A percentile compares a stretch with the other conserved stretches of the same genome.
phyloP scores from a whole-genome alignment of 208 protist species.

The Leishmania lainsoni region DNA sequence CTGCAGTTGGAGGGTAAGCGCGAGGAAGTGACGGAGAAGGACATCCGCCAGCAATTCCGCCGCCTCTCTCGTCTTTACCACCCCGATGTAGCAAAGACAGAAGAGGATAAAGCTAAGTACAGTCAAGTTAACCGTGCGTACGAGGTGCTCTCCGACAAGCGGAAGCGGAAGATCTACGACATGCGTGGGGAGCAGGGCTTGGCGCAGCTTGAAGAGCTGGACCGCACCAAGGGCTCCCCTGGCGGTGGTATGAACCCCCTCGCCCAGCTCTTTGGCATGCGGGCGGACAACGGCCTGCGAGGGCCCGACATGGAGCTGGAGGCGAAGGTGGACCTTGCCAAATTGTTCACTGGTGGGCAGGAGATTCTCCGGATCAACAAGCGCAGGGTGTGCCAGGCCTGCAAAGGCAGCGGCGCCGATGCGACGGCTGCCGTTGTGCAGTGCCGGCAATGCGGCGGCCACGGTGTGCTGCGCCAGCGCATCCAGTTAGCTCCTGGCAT shows the following conservation, averaged over 20 bases:
- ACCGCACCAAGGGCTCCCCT: slow-evolving; percentile 19
- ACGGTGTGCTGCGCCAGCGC: slow-evolving; percentile 66
- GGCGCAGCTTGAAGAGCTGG: slow-evolving; percentile 65
- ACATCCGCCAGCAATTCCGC: slow-evolving; percentile 84
- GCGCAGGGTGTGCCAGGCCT: slow-evolving; percentile 84
- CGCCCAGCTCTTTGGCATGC: slow-evolving; percentile 55
- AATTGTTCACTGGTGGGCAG: slow-evolving; percentile 93
- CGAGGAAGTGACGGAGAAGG: slow-evolving; percentile 68
- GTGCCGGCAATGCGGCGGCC: slow-evolving; percentile 68
- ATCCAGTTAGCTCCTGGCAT: slow-evolving; percentile 76
- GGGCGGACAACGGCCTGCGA: slow-evolving; percentile 46
- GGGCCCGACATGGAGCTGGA: slow-evolving; percentile 79
- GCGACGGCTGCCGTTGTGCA: slow-evolving; percentile 20
- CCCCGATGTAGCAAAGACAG: slow-evolving; percentile 74
- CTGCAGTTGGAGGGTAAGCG: slow-evolving; percentile 58
- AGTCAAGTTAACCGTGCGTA: slow-evolving; percentile 84
- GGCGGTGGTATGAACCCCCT: slow-evolving; percentile 49
- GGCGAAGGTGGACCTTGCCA: slow-evolving; percentile 85
- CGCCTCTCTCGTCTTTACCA: slow-evolving; percentile 78
- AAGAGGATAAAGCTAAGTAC: slow-evolving; percentile 70
- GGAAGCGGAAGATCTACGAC: slow-evolving; percentile 93
- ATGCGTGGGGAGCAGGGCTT: slow-evolving; percentile 88
- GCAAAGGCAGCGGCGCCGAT: slow-evolving; percentile 65
- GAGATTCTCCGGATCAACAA: slow-evolving; percentile 78
- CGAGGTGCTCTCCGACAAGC: slow-evolving; percentile 89